Evolutionary conservation across 129 eudicot genomes (phyloP), one percentile per base, ranked within the genome.

Genomic region (Gnaphalium uliginosum): DNA sequence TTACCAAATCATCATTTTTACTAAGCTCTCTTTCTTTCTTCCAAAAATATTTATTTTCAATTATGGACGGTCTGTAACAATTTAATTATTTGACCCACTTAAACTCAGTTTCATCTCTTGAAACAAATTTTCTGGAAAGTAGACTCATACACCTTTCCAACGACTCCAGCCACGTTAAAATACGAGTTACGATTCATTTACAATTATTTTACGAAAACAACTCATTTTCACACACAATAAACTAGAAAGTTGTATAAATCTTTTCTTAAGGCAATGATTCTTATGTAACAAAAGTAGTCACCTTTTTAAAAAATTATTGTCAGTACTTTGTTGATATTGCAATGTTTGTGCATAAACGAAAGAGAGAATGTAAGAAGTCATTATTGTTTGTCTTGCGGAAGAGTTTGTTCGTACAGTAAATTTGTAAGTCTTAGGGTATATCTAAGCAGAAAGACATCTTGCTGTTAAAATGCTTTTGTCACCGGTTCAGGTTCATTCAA

Each of bases 231-330:
- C n/a, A n/a, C n/a, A n/a, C n/a, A n/a, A n/a, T n/a, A n/a, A n/a
- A n/a, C n/a, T n/a, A n/a, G n/a, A n/a, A 35, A 35, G 39, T 35
- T 35, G 9, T 17, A 9, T 30, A 51, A 18, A 50, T 2, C 9
- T 33, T 63, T 43, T 62, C 63, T 33, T 65, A 65, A 30, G 73
- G 66, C 22, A 21, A 66, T 43, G 23, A 39, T 29, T 51, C 8
- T 29, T 76, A 50, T 65, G 51, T 24, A 50, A 48, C 63, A 50
- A 50, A 25, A 9, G n/a, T 29, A 51, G 18, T 50, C 35, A 46
- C 6, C 29, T 22, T 46, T 69, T 68, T 22, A 25, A 11, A 24
- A 25, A 4, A 25, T 24, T 24, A 15, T 46, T 23, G 37, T 15
- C 14, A 23, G 60, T 4, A 8, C 24, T 69, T 69, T 13, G 15